Percentiles rank a stretch among this genome's conserved stretches.
Conservation (phyloP, 228 moss, liverwort and hornwort genomes). For the Sphagnum magellanicum region DNA sequence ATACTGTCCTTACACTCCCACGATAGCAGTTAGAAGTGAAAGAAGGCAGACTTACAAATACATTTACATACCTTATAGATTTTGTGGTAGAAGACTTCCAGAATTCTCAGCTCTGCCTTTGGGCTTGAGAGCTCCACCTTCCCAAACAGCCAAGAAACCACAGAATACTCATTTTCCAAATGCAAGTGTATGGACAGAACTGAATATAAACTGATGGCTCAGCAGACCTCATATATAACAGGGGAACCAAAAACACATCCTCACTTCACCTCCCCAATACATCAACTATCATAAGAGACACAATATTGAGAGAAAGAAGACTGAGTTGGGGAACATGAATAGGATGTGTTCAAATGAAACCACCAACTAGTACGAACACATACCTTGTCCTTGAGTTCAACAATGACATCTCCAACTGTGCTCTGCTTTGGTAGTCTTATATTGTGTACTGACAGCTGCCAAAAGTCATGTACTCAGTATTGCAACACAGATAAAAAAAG, state of each 20-base stretch:
- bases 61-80: conserved; percentile 76
- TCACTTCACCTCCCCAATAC: no score
- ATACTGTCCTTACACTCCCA: background rate
- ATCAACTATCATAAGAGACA: background rate
- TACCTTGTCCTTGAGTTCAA: conserved; percentile 94
- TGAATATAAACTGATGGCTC: background rate
- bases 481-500: background rate
- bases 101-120: conserved; percentile 86
- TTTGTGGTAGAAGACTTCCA: conserved; percentile 99
- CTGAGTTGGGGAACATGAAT: background rate
- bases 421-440: conserved; percentile 94
- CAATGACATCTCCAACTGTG: conserved; percentile 96
- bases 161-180: background rate
- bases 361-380: no score
- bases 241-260: background rate
- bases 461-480: background rate
- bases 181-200: no score
- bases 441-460: conserved; percentile 85
- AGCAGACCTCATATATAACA: background rate
- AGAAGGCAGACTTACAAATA: background rate
- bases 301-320: background rate
- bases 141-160: conserved; percentile 8
- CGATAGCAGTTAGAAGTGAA: background rate
- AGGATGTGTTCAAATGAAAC: background rate
- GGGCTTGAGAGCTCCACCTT: conserved; percentile 86